Percentiles rank a stretch among this genome's conserved stretches.
phyloP scores from a whole-genome alignment of 345 rosid species.

The Arabidopsis thaliana region TAIR10.1 NC_003070.9:3133001-3133500 shows the following conservation, averaged over 20 bases:
- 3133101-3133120: background rate
- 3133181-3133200: conserved; percentile 5
- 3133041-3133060: too few species aligned
- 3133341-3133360: background rate
- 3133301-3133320: conserved; percentile 15
- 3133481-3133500: conserved; percentile 24
- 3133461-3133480: conserved; percentile 20
- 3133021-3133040: too few species aligned
- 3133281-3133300: background rate
- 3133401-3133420: conserved; percentile 11
- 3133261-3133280: conserved; percentile 18
- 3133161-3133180: conserved; percentile 27
- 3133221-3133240: conserved; percentile 21
- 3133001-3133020: too few species aligned
- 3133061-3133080: too few species aligned
- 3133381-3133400: conserved; percentile 22
- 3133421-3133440: background rate
- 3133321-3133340: conserved; percentile 18
- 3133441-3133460: conserved; percentile 21
- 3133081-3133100: background rate
- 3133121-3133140: conserved; percentile 25
- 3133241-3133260: background rate
- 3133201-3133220: conserved; percentile 24
- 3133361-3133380: background rate
- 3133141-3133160: conserved; percentile 20